Conservation (phyloP, 768 basidiomycete species). For the Russula ochroleuca region DNA sequence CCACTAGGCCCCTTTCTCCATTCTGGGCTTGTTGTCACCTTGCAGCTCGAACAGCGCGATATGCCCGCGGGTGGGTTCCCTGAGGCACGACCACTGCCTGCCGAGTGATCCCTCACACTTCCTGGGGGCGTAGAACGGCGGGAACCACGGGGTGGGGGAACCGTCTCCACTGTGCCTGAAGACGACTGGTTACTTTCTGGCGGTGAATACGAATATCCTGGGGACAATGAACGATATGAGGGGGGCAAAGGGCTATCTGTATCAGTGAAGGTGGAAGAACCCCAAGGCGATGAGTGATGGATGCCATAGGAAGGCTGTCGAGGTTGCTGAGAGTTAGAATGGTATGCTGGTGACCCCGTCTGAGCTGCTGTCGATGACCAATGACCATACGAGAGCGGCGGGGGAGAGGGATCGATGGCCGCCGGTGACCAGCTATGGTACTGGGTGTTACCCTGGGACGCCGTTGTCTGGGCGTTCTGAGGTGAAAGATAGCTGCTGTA, state of each 20-base stretch:
- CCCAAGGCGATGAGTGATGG: conserved; percentile 37
- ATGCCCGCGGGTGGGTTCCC: conserved; percentile 73
- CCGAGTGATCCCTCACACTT: conserved; percentile 45
- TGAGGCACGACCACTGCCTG: conserved; percentile 43
- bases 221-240: conserved; percentile 28
- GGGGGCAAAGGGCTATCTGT: conserved; percentile 28
- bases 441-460: conserved; percentile 22
- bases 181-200: conserved; percentile 30
- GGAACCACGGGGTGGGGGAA: conserved; percentile 57
- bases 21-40: conserved; percentile 77
- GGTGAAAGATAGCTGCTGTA: conserved; percentile 27
- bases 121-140: conserved; percentile 41
- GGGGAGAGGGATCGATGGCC: conserved; percentile 34
- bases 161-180: conserved; percentile 37
- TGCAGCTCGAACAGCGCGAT: conserved; percentile 72
- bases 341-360: conserved; percentile 21
- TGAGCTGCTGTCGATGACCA: conserved; percentile 21
- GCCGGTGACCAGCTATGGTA: conserved; percentile 23
- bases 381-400: conserved; percentile 34
- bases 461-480: conserved; percentile 15
- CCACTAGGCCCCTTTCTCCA: conserved; percentile 91
- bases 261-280: conserved; percentile 40
- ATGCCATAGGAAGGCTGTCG: conserved; percentile 31
- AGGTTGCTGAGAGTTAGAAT: conserved; percentile 32
- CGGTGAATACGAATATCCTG: conserved; percentile 27